Percentiles rank a stretch among this genome's conserved stretches.
phyloP scores from a whole-genome alignment of 2,329 filamentous ascomycete species.

The Fusarium nygamai region DNA sequence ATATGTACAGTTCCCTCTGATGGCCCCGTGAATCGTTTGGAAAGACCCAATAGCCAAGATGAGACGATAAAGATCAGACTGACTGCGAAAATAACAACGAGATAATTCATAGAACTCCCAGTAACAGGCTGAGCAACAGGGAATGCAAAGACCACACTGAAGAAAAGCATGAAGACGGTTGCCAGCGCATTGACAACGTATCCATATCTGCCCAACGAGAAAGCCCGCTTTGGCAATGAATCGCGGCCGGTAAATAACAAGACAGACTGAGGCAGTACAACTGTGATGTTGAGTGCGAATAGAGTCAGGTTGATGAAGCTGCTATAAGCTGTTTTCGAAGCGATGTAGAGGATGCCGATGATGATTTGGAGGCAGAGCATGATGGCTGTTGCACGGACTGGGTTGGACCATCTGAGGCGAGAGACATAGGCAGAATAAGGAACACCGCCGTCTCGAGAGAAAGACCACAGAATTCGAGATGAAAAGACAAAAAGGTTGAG shows the following conservation, averaged over 20 bases:
- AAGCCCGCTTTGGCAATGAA: neutral
- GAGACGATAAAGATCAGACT: neutral
- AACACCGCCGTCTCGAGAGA: neutral
- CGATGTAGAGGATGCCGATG: neutral
- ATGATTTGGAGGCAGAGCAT: neutral
- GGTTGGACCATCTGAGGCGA: neutral
- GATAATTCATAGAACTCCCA: neutral
- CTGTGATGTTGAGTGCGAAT: neutral
- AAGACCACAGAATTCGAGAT: neutral
- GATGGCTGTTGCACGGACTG: neutral
- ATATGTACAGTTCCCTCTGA: neutral
- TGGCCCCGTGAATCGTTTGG: neutral
- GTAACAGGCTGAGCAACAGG: neutral
- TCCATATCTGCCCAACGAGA: neutral
- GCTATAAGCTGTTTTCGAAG: neutral
- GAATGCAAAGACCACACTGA: neutral
- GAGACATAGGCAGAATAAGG: accelerated
- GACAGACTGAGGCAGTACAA: neutral
- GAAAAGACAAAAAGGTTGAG: neutral
- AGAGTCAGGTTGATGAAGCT: neutral
- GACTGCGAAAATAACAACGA: neutral
- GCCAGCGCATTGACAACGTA: neutral
- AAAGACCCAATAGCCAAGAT: neutral
- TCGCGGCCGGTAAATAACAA: neutral
- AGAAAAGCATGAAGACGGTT: neutral